Conservation (phyloP, 495 filamentous ascomycete species). For the Parmelia sp. region DNA sequence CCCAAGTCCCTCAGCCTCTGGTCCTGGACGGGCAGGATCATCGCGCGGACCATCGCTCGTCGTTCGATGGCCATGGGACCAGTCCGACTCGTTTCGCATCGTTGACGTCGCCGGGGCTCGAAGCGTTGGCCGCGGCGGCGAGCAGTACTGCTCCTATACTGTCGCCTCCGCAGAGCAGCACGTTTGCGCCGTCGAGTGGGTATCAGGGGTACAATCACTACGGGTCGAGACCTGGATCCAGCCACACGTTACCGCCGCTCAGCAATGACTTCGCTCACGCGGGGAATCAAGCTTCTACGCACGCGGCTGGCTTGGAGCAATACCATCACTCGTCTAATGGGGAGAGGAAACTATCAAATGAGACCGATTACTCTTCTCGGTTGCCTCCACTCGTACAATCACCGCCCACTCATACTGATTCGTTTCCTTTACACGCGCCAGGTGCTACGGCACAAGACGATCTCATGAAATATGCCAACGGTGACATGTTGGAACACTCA, state of each 20-base stretch:
- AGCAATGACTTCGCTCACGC: conserved; percentile 3
- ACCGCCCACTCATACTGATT: conserved; percentile 1
- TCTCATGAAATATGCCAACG: conserved; percentile 8
- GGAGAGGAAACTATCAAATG: conserved; percentile 14
- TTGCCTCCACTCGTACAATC: conserved; percentile 20
- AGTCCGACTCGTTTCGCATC: conserved; percentile 16
- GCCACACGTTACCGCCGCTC: conserved; percentile 17
- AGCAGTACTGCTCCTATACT: conserved; percentile 25
- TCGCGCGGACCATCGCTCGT: conserved; percentile 11
- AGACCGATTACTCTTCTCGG: conserved; percentile 8
- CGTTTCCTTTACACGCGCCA: conserved; percentile 1
- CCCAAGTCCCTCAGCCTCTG: conserved; percentile 14
- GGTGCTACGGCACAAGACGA: conserved; percentile 7
- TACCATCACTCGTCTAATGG: conserved; percentile 22
- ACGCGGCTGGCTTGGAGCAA: conserved; percentile 21
- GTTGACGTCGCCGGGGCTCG: conserved; percentile 26
- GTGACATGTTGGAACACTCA: background rate
- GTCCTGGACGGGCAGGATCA: conserved; percentile 10
- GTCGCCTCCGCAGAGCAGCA: conserved; percentile 20
- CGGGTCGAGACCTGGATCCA: conserved; percentile 22
- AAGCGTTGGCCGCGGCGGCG: conserved; percentile 28
- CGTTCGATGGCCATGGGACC: conserved; percentile 2
- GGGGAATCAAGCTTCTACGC: conserved; percentile 5
- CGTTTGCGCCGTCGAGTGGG: conserved; percentile 3
- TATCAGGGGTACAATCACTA: conserved; percentile 15